These are phyloP conservation scores for Daldinia eschscholtzii DNA, from an alignment of 2,329 filamentous ascomycete genomes.

Conservation along the genomic window DNA sequence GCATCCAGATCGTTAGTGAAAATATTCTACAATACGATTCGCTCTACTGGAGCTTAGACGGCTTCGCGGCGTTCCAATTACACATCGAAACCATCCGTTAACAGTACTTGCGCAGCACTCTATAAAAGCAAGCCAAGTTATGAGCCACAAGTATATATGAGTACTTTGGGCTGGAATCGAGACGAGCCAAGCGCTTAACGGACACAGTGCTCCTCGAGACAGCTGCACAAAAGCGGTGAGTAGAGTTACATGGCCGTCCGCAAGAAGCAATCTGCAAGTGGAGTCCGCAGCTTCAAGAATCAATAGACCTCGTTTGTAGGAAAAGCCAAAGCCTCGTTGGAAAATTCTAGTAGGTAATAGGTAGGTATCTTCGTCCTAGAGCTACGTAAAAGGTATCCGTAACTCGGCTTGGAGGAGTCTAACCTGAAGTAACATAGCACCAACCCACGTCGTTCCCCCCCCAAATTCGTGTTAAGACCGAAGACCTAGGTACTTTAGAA, in stretches of 20 bases:
- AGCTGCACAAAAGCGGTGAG: not conserved
- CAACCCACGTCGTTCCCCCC: not conserved
- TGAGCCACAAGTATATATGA: not conserved
- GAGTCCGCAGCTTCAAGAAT: not conserved
- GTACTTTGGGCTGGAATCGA: not conserved
- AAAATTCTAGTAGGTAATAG: not conserved
- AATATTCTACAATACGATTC: not conserved
- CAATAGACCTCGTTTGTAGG: not conserved
- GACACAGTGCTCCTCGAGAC: not conserved
- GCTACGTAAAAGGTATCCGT: not conserved
- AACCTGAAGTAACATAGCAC: slow-evolving; percentile 5
- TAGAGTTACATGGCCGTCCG: slow-evolving; percentile 7
- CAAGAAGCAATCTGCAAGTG: slow-evolving; percentile 3
- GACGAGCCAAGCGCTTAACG: not conserved
- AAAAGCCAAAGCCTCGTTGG: not conserved
- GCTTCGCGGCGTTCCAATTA: not conserved
- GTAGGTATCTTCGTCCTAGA: not conserved
- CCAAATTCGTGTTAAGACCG: not conserved
- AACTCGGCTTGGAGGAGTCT: not conserved
- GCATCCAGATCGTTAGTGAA: not conserved
- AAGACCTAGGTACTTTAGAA: not conserved
- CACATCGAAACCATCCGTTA: not conserved
- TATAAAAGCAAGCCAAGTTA: not conserved
- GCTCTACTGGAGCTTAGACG: not conserved
- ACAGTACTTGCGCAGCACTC: not conserved